Conservation (phyloP, 352 stramenopile genomes). For the Phytopythium delawarense region DNA sequence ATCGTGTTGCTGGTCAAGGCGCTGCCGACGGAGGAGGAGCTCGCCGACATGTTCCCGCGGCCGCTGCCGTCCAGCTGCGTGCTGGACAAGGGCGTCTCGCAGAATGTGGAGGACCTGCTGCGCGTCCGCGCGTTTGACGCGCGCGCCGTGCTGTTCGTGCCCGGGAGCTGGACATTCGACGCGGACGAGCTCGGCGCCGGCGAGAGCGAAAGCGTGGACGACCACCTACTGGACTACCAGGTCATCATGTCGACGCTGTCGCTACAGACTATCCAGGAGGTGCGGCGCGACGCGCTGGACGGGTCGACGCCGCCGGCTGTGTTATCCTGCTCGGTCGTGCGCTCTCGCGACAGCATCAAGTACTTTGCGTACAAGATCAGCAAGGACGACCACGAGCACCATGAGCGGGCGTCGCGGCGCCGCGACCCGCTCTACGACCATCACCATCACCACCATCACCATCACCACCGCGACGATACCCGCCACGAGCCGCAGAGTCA, state of each 20-base stretch:
- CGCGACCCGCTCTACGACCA: constrained; percentile 6
- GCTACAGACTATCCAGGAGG: constrained; percentile 31
- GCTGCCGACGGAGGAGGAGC: constrained; percentile 28
- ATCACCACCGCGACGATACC: constrained; percentile 6
- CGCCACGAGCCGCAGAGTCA: constrained; percentile 7
- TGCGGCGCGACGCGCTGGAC: constrained; percentile 21
- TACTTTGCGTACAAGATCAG: constrained; percentile 55
- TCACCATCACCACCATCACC: constrained; percentile 8
- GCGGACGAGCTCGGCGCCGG: constrained; percentile 24
- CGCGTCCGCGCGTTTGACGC: constrained; percentile 40
- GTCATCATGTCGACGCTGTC: constrained; percentile 64
- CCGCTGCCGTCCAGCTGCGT: constrained; percentile 8
- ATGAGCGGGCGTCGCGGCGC: constrained; percentile 9
- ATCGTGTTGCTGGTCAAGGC: constrained; percentile 57
- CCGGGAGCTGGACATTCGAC: constrained; percentile 38
- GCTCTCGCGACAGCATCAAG: constrained; percentile 45
- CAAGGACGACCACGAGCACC: constrained; percentile 13
- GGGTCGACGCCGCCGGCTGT: constrained; percentile 4
- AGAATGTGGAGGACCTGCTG: constrained; percentile 52
- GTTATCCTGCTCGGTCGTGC: constrained; percentile 42
- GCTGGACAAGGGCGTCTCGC: constrained; percentile 21
- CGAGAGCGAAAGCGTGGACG: constrained; percentile 24
- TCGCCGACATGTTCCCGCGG: constrained; percentile 10
- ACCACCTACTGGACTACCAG: constrained; percentile 57
- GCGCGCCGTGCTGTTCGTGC: constrained; percentile 44